These are phyloP conservation scores for Hortiboletus campestris DNA, from an alignment of 768 basidiomycete genomes.

Conservation along the genomic window DNA sequence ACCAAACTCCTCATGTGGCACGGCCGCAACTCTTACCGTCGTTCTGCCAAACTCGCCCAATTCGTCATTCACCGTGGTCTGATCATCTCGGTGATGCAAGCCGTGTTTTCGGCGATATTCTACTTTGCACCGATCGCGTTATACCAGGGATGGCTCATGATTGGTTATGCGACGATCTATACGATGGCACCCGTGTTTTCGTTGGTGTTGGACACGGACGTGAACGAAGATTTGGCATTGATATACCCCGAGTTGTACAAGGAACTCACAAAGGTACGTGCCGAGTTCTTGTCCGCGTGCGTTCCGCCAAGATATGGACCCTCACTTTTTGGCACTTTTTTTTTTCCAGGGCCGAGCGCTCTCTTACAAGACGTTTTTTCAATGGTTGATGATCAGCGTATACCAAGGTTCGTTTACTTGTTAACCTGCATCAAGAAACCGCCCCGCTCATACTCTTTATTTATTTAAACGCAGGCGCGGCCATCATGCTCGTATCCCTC, in stretches of 20 bases:
- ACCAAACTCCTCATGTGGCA: constrained; percentile 99
- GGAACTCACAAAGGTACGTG: constrained; percentile 84
- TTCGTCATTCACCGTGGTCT: constrained; percentile 98
- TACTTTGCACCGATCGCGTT: constrained; percentile 95
- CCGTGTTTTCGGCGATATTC: constrained; percentile 91
- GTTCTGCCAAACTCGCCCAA: constrained; percentile 95
- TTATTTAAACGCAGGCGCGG: constrained; percentile 58
- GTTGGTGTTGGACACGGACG: constrained; percentile 90
- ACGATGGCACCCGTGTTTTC: constrained; percentile 99
- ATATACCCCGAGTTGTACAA: constrained; percentile 98
- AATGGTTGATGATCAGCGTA: constrained; percentile 95
- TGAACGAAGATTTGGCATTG: constrained; percentile 92
- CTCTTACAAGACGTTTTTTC: constrained; percentile 98
- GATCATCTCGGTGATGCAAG: constrained; percentile 97
- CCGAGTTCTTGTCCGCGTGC: background rate
- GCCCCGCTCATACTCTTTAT: background rate
- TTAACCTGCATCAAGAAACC: background rate
- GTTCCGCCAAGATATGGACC: background rate
- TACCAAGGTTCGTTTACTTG: constrained; percentile 73
- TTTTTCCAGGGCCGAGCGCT: constrained; percentile 79
- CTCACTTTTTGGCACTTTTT: background rate
- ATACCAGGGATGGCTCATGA: constrained; percentile 98
- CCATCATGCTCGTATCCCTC: constrained; percentile 98
- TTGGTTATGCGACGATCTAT: constrained; percentile 93
- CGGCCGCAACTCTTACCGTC: constrained; percentile 96